phyloP scores from a whole-genome alignment of 106 monocot genomes.

The Acanthochlamys bracteata region DNA sequence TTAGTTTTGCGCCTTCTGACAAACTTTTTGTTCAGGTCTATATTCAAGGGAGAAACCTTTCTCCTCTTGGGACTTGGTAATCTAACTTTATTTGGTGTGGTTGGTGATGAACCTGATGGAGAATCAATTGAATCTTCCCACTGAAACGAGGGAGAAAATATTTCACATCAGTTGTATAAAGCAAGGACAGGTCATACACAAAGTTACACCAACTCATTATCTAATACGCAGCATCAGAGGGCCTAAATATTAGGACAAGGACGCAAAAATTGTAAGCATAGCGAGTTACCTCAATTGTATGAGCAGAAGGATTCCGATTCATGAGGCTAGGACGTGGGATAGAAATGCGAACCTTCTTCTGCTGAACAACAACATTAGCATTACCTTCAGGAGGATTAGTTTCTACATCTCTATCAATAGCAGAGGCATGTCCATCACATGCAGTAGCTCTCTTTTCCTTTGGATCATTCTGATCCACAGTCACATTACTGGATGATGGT shows the following conservation, averaged over 20 bases:
- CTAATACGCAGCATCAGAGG: too few species aligned
- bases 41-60: constrained; percentile 19
- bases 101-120: constrained; percentile 12
- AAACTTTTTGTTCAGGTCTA: constrained; percentile 2
- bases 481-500: background rate
- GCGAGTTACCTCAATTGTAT: constrained; percentile 30
- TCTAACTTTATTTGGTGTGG: constrained; percentile 5
- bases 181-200: too few species aligned
- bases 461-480: background rate
- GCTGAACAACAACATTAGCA: constrained; percentile 1
- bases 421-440: background rate
- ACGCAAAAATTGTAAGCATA: too few species aligned
- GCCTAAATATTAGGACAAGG: too few species aligned
- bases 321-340: constrained; percentile 17
- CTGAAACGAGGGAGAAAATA: constrained; percentile 8
- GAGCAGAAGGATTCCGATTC: constrained; percentile 49
- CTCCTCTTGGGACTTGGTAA: constrained; percentile 13
- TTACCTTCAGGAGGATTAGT: background rate
- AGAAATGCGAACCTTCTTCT: constrained; percentile 2
- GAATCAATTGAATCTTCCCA: constrained; percentile 24
- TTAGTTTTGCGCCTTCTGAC: constrained; percentile 21
- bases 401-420: constrained; percentile 1
- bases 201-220: too few species aligned
- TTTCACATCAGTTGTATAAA: background rate
- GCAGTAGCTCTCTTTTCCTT: background rate